Conservation (phyloP, 306 rosid genomes). For the Lablab purpureus region DNA sequence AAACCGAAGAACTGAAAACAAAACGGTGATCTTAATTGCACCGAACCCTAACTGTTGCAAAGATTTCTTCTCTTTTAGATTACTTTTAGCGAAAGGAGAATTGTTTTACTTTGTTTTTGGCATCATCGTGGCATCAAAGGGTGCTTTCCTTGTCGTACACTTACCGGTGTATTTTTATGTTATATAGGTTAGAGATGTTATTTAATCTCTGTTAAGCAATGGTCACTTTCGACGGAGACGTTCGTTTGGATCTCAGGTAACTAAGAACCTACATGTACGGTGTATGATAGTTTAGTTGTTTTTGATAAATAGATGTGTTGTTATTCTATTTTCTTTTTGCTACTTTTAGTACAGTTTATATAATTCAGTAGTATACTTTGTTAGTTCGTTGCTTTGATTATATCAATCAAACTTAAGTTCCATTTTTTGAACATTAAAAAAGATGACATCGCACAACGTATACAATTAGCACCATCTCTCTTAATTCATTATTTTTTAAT, state of each 20-base stretch:
- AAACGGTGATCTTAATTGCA: conserved; percentile 38
- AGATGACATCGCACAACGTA: neutral
- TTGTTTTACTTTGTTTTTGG: neutral
- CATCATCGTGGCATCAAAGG: neutral
- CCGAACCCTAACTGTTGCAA: conserved; percentile 27
- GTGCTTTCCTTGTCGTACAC: conserved; percentile 19
- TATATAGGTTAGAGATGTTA: conserved; percentile 31
- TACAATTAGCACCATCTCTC: neutral
- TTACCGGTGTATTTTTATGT: conserved; percentile 35
- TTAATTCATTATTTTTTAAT: neutral
- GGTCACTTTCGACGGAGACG: conserved; percentile 36
- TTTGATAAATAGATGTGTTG: neutral
- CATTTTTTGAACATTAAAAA: neutral
- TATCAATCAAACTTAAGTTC: conserved; percentile 20
- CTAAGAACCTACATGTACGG: conserved; percentile 32
- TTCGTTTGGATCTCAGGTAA: conserved; percentile 46
- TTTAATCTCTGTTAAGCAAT: neutral
- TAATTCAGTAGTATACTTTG: conserved; percentile 27
- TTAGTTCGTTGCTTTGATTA: conserved; percentile 28
- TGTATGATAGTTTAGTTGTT: conserved; percentile 27
- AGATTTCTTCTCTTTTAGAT: neutral
- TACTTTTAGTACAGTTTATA: conserved; percentile 22
- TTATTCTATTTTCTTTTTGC: conserved; percentile 27
- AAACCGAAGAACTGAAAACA: neutral
- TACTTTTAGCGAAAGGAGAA: neutral